Percentiles rank a stretch among this genome's conserved stretches.
phyloP scores from a whole-genome alignment of 139 green algal genomes.

The Coelastrella sp. region DNA sequence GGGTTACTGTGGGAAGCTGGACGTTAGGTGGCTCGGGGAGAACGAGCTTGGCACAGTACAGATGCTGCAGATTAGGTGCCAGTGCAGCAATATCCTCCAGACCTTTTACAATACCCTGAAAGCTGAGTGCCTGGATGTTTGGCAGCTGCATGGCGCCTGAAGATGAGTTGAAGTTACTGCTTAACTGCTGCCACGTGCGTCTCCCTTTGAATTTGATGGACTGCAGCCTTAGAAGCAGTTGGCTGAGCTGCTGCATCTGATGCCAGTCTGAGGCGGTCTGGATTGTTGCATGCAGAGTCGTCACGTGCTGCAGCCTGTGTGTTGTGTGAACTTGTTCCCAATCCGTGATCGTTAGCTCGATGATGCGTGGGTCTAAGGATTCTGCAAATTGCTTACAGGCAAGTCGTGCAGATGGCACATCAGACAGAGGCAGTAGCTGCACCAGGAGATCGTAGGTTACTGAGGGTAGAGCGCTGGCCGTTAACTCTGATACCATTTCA shows the following conservation, averaged over 20 bases:
- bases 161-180: background rate
- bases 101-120: slow-evolving; percentile 10
- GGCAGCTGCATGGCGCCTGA: background rate
- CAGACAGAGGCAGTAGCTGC: background rate
- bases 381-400: background rate
- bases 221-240: background rate
- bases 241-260: slow-evolving; percentile 3
- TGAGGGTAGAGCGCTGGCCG: background rate
- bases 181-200: slow-evolving; percentile 36
- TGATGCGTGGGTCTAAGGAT: background rate
- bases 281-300: background rate
- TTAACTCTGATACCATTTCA: background rate
- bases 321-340: background rate
- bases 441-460: background rate
- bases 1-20: background rate
- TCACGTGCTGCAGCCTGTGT: background rate
- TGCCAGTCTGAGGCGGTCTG: background rate
- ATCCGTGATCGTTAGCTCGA: background rate
- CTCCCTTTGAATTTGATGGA: background rate
- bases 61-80: slow-evolving; percentile 8
- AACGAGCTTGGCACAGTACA: slow-evolving; percentile 15
- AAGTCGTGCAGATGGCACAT: background rate
- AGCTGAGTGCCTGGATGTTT: background rate
- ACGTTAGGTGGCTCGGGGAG: background rate
- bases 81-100: slow-evolving; percentile 7